Base-by-base conservation (phyloP, 148 eudicot genomes). In the Arctostaphylos glauca region DNA sequence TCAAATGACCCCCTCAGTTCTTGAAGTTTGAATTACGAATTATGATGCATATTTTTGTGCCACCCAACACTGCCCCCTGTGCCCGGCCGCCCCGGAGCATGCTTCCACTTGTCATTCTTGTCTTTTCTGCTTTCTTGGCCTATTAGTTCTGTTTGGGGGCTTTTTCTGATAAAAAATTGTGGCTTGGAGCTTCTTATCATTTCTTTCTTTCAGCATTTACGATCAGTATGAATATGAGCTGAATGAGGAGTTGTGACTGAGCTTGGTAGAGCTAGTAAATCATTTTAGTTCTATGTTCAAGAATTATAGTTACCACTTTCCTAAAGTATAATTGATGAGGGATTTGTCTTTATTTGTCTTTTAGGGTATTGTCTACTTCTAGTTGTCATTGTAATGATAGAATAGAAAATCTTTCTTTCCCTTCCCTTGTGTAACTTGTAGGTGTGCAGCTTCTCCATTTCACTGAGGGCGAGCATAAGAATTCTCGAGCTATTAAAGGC, bases 401-500 rank as follows among this genome's bases (percentile, higher is more conserved):
- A 58, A 6, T 7, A 21, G 9, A 21, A 62, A 9, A 7, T 21
- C 14, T 23, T 62, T 21, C 25, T 66, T 66, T 41, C 71, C 44
- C 71, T 66, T 41, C 15, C 77, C 78, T 52, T 18, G 21, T 79
- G 44, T 41, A n/a, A 77, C 75, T 52, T 86, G 84, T 86, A 88
- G 99, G 88, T 82, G 83, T 64, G 81, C 87, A 89, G 73, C 49
- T 70, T 38, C 72, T 56, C 62, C 87, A 86, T 84, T 88, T 87
- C 87, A 81, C 88, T 73, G 81, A 88, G 82, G 87, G 83, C 19
- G 92, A 89, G 84, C 90, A 90, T 80, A 93, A 85, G 87, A 88
- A 84, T 84, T 94, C 98, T 79, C 92, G 92, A 81, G 84, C 93
- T 81, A 91, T 96, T 55, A 94, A 96, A 91, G 95, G 98, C 76